phyloP scores from a whole-genome alignment of 2,329 filamentous ascomycete genomes.

The Cadophora malorum region DNA sequence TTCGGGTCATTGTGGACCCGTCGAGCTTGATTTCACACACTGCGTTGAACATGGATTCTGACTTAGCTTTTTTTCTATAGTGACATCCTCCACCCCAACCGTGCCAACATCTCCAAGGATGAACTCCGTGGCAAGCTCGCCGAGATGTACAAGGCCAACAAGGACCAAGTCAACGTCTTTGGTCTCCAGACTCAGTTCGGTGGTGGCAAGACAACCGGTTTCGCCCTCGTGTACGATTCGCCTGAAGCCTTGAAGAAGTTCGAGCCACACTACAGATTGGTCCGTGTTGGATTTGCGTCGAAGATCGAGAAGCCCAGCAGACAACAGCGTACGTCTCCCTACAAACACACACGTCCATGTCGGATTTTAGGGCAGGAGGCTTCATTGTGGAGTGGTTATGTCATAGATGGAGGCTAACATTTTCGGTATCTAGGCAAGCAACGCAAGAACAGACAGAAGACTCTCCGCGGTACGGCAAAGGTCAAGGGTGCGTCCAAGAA shows the following conservation, averaged over 20 bases:
- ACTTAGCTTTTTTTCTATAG: slow-evolving; percentile 55
- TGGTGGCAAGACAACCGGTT: slow-evolving; percentile 99
- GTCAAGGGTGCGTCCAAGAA: slow-evolving; percentile 93
- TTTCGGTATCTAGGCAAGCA: slow-evolving; percentile 82
- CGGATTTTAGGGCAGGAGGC: slow-evolving; percentile 14
- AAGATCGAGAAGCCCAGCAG: slow-evolving; percentile 98
- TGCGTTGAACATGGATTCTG: slow-evolving; percentile 33
- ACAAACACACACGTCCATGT: background rate
- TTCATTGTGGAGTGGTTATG: slow-evolving; percentile 2
- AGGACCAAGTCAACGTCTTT: slow-evolving; percentile 97
- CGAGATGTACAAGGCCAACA: slow-evolving; percentile 96
- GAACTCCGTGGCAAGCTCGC: slow-evolving; percentile 95
- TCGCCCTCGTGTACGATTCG: slow-evolving; percentile 98
- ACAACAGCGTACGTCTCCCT: slow-evolving; percentile 89
- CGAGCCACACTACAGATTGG: slow-evolving; percentile 96
- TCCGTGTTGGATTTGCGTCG: slow-evolving; percentile 88
- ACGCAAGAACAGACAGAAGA: slow-evolving; percentile 99
- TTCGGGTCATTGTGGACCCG: slow-evolving; percentile 22
- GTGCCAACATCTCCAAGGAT: slow-evolving; percentile 98
- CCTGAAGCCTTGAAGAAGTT: slow-evolving; percentile 99
- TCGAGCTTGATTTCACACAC: slow-evolving; percentile 17
- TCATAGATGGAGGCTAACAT: slow-evolving; percentile 34
- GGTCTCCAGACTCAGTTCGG: slow-evolving; percentile 98
- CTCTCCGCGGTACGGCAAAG: slow-evolving; percentile 97
- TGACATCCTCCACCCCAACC: slow-evolving; percentile 99